Evolutionary conservation across 2,329 filamentous ascomycete species (phyloP).

Genomic region (Canariomyces notabilis): DNA sequence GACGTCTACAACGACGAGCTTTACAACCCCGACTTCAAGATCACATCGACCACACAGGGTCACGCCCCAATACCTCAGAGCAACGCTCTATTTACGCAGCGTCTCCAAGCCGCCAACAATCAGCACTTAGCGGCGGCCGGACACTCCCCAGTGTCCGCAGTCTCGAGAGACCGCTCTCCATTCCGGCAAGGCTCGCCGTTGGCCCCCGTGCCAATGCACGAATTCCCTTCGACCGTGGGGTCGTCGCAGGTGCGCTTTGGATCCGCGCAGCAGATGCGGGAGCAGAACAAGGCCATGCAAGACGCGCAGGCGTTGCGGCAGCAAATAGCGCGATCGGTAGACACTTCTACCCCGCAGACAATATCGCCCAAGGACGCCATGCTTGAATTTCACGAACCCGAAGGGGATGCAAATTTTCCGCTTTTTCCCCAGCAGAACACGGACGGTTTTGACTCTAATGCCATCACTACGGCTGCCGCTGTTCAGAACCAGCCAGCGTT

Average conservation of each 20-base stretch:
- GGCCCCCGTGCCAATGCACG: conserved; percentile 42
- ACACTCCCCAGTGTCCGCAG: conserved; percentile 44
- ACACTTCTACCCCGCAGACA: conserved; percentile 62
- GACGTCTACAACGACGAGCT: conserved; percentile 75
- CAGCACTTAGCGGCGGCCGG: conserved; percentile 57
- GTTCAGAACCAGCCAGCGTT: conserved; percentile 25
- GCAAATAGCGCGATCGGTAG: conserved; percentile 36
- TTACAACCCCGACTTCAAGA: conserved; percentile 25
- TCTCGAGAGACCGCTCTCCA: conserved; percentile 67
- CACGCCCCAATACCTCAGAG: conserved; percentile 46
- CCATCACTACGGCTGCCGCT: conserved; percentile 33
- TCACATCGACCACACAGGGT: conserved; percentile 51
- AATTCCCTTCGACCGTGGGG: conserved; percentile 34
- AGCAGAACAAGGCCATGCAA: conserved; percentile 56
- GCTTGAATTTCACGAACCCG: conserved; percentile 74
- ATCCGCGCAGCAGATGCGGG: conserved; percentile 55
- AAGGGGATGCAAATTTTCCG: conserved; percentile 64
- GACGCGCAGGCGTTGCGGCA: conserved; percentile 46
- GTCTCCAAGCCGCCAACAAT: conserved; percentile 73
- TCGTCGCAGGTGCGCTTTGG: conserved; percentile 38
- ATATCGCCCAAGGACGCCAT: conserved; percentile 93
- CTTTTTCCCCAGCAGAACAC: conserved; percentile 63
- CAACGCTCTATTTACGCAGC: conserved; percentile 65
- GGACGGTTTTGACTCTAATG: conserved; percentile 38
- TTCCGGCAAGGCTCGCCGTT: conserved; percentile 69